Conservation (phyloP, 768 basidiomycete genomes). For the Baorangia bicolor region DNA sequence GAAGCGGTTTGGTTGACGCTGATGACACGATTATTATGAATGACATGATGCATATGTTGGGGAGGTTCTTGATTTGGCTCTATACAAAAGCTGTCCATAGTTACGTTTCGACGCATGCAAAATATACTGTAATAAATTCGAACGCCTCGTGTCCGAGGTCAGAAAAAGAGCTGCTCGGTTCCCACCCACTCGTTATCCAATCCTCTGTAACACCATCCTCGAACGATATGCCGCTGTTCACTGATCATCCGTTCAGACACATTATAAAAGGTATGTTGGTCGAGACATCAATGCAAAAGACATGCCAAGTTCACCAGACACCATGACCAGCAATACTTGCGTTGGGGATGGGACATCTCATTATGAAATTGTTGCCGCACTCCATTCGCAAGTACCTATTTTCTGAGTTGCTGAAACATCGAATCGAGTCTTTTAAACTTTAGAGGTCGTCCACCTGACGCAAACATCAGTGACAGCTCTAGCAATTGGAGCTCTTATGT, state of each 20-base stretch:
- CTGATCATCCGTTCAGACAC: constrained; percentile 34
- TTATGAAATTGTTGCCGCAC: constrained; percentile 47
- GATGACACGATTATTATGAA: constrained; percentile 8
- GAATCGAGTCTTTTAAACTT: constrained; percentile 14
- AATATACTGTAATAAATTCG: constrained; percentile 12
- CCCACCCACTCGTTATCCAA: constrained; percentile 29
- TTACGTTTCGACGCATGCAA: constrained; percentile 15
- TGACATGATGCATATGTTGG: constrained; percentile 4
- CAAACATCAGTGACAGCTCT: constrained; percentile 74
- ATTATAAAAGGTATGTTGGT: constrained; percentile 29
- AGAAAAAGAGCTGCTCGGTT: constrained; percentile 24
- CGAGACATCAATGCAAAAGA: neutral
- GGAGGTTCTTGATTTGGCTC: constrained; percentile 4
- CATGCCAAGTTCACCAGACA: constrained; percentile 9
- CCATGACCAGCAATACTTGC: constrained; percentile 44
- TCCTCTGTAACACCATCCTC: constrained; percentile 14
- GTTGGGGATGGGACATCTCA: constrained; percentile 47
- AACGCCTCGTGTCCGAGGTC: constrained; percentile 29
- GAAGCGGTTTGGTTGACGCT: neutral
- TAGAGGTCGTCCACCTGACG: constrained; percentile 64
- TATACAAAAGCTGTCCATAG: constrained; percentile 11
- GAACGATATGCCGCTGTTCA: constrained; percentile 32
- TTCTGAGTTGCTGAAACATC: neutral
- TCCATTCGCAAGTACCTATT: constrained; percentile 31
- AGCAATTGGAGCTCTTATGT: constrained; percentile 61